phyloP scores from a whole-genome alignment of 208 protist genomes.

The Novymonas esmeraldas region DNA sequence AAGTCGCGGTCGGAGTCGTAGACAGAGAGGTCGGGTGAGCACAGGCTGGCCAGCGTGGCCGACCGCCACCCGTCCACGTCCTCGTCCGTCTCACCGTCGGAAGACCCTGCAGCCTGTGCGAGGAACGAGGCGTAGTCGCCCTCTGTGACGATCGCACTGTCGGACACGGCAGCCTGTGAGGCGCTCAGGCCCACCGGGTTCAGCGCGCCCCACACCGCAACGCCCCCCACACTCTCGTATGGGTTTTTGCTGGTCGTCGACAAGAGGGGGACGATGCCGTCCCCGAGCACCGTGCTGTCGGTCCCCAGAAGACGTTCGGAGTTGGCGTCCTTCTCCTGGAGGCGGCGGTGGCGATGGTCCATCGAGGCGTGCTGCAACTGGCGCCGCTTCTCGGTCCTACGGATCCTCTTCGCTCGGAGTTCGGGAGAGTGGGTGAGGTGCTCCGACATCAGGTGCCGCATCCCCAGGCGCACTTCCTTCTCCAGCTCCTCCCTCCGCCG shows the following conservation, averaged over 20 bases:
- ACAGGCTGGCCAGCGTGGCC: slow-evolving; percentile 45
- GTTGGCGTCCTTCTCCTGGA: slow-evolving; percentile 68
- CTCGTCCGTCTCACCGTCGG: background rate
- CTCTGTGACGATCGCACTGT: no score
- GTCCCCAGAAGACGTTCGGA: slow-evolving; percentile 53
- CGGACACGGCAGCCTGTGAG: slow-evolving; percentile 20
- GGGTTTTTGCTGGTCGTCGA: background rate
- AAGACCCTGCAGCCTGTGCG: slow-evolving; percentile 8
- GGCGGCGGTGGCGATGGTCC: slow-evolving; percentile 49
- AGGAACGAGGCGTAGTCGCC: slow-evolving; percentile 28
- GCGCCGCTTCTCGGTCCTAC: slow-evolving; percentile 40
- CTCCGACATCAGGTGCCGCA: slow-evolving; percentile 72
- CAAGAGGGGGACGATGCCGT: slow-evolving; percentile 61
- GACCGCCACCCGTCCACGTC: slow-evolving; percentile 25
- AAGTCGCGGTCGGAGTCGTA: slow-evolving; percentile 72
- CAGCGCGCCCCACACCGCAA: slow-evolving; percentile 22
- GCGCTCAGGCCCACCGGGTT: slow-evolving; percentile 34
- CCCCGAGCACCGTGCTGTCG: slow-evolving; percentile 46
- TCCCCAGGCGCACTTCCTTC: slow-evolving; percentile 72
- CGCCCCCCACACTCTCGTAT: background rate
- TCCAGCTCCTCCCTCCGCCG: slow-evolving; percentile 70
- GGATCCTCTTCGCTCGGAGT: slow-evolving; percentile 30
- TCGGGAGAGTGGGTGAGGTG: slow-evolving; percentile 41
- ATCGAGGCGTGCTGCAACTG: slow-evolving; percentile 13
- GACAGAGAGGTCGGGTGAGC: slow-evolving; percentile 68